These are phyloP conservation scores for Alternaria ethzedia DNA, from an alignment of 2,329 filamentous ascomycete genomes.

Conservation along the genomic window DNA sequence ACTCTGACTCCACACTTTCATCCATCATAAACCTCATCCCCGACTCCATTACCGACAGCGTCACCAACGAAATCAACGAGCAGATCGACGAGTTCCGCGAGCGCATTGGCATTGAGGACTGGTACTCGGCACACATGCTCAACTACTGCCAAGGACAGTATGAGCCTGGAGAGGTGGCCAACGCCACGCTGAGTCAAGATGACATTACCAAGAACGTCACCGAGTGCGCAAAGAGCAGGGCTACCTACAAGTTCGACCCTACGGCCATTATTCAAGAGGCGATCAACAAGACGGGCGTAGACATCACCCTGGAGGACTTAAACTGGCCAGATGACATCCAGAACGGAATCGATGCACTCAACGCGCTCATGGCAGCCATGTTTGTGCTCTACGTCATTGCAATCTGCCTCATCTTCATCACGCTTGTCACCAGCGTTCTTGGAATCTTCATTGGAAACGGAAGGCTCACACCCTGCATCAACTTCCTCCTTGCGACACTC, in stretches of 20 bases:
- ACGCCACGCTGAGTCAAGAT: conserved; percentile 49
- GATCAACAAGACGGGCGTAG: conserved; percentile 51
- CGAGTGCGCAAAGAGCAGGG: conserved; percentile 59
- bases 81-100: conserved; percentile 56
- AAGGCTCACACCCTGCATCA: conserved; percentile 56
- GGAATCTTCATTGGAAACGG: conserved; percentile 53
- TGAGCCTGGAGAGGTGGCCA: conserved; percentile 51
- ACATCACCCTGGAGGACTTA: conserved; percentile 59
- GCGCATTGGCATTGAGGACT: conserved; percentile 63
- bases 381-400: conserved; percentile 67
- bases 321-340: conserved; percentile 64
- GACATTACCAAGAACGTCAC: conserved; percentile 60
- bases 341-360: conserved; percentile 59
- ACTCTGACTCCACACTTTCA: conserved; percentile 30
- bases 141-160: conserved; percentile 63
- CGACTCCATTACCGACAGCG: conserved; percentile 42
- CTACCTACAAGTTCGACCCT: conserved; percentile 65
- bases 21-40: conserved; percentile 46
- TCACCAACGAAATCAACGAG: conserved; percentile 41
- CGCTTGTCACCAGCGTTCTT: conserved; percentile 55
- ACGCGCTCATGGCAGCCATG: conserved; percentile 57
- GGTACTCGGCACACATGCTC: conserved; percentile 67
- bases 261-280: conserved; percentile 56
- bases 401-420: conserved; percentile 59
- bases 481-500: conserved; percentile 58